Conservation (phyloP, 495 filamentous ascomycete species). For the Thozetella sp. region DNA sequence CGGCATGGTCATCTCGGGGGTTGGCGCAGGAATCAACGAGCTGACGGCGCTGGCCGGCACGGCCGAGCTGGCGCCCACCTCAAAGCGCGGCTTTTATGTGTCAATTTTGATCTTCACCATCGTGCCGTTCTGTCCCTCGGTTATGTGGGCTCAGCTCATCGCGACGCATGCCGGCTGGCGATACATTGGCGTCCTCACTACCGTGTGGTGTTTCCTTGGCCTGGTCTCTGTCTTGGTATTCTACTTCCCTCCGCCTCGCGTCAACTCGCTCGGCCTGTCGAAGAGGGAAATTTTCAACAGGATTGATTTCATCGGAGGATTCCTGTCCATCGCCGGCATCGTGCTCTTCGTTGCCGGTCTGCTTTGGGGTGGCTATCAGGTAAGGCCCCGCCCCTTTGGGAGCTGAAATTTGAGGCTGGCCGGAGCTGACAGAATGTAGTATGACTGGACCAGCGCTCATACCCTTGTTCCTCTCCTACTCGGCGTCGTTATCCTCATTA, state of each 20-base stretch:
- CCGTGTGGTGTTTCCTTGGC: constrained; percentile 63
- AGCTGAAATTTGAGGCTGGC: neutral
- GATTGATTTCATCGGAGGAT: constrained; percentile 69
- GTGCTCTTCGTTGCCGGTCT: constrained; percentile 67
- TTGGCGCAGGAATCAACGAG: constrained; percentile 17
- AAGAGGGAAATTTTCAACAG: constrained; percentile 52
- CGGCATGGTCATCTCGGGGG: constrained; percentile 15
- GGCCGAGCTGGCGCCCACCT: constrained; percentile 68
- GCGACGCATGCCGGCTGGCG: constrained; percentile 61
- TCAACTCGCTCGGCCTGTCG: constrained; percentile 51
- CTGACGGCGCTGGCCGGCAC: constrained; percentile 47
- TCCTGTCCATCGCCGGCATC: constrained; percentile 66
- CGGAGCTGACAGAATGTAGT: constrained; percentile 8
- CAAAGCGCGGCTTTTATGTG: constrained; percentile 69
- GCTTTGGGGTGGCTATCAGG: constrained; percentile 69
- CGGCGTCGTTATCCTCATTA: constrained; percentile 55
- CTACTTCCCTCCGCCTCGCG: constrained; percentile 67
- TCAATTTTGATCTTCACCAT: constrained; percentile 69
- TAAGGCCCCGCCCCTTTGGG: neutral
- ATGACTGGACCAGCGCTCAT: constrained; percentile 32
- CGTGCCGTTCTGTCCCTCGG: constrained; percentile 67
- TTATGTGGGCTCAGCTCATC: constrained; percentile 72
- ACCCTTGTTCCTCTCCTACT: constrained; percentile 58
- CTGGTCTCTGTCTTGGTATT: constrained; percentile 62
- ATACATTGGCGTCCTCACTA: constrained; percentile 63